Base-by-base conservation (phyloP, 768 basidiomycete species). In the Auricularia cornea region DNA sequence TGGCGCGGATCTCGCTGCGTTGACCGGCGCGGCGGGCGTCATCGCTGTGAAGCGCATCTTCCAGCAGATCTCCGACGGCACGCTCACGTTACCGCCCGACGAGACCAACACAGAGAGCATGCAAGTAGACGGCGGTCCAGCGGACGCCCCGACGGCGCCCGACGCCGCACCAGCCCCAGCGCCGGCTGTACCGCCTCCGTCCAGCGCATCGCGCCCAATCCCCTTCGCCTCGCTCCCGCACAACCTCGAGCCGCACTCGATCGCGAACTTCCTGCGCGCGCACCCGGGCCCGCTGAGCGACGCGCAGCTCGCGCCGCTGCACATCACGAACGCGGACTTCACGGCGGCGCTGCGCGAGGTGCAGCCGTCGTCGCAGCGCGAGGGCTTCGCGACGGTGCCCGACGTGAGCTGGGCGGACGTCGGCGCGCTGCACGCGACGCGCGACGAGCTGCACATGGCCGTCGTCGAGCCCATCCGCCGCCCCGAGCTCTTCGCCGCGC, bases 31-130 rank as follows among this genome's bases (percentile, higher is more conserved):
- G 26, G 96, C 96, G 2, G 96, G 96, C 1, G 90, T 98, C 62
- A 89, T 94, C 59, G 95, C 97, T 0, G 95, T 98, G 33, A 98
- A 98, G 74, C 84, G 97, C 29, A 97, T 98, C 70, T 98, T 98
- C 75, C 84, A 89, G 66, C 74, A 77, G 57, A 73, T 94, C 10
- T 87, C 89, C 0, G 85, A 88, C 18, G 87, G 85, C 11, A 82
- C 82, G 0, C 72, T 90, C 0, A 73, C 81, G 20, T 78, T 90
- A 29, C 83, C 87, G 0, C 63, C 72, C 18, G 63, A 71, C 3
- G 70, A 67, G 10, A 73, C 74, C 12, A 71, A 74, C 63, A 77
- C 79, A 61, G 70, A 73, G 2, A 65, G 75, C 32, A 85, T 84
- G 84, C 69, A 69, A 35, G 72, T 82, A 38, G 82, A 83, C 59